Conservation (phyloP, 352 stramenopile genomes). For the Pythium graminicola region DNA sequence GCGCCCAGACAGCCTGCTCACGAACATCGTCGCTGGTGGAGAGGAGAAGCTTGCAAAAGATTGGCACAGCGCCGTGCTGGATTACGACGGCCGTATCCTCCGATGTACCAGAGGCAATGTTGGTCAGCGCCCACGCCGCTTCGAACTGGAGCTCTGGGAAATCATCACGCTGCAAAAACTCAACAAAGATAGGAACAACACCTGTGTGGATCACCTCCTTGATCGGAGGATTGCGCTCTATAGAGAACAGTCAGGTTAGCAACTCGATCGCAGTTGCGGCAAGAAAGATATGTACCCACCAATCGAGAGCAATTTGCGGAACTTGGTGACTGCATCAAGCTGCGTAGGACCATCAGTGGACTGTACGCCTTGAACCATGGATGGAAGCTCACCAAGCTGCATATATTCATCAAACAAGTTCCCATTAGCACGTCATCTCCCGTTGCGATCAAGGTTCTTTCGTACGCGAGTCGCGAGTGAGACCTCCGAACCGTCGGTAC, state of each 20-base stretch:
- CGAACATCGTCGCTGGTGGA: slow-evolving; percentile 97
- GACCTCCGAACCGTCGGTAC: slow-evolving; percentile 32
- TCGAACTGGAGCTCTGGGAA: slow-evolving; percentile 96
- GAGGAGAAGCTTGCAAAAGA: slow-evolving; percentile 95
- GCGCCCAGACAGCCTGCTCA: slow-evolving; percentile 95
- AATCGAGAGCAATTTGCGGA: slow-evolving; percentile 98
- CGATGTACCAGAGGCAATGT: slow-evolving; percentile 97
- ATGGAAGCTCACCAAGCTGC: slow-evolving; percentile 91
- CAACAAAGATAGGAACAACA: slow-evolving; percentile 97
- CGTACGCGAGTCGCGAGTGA: slow-evolving; percentile 52
- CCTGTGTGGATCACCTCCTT: slow-evolving; percentile 98
- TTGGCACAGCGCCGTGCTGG: slow-evolving; percentile 94
- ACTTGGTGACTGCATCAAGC: slow-evolving; percentile 97
- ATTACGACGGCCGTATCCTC: slow-evolving; percentile 98
- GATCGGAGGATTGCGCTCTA: slow-evolving; percentile 98
- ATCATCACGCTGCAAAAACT: slow-evolving; percentile 96
- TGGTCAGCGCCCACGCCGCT: slow-evolving; percentile 98
- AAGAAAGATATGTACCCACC: too few relatives aligned
- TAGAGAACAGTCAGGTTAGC: background rate
- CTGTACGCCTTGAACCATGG: slow-evolving; percentile 93
- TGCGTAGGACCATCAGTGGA: slow-evolving; percentile 87
- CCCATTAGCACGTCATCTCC: slow-evolving; percentile 13
- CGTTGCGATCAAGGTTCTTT: slow-evolving; percentile 10
- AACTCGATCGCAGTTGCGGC: too few relatives aligned
- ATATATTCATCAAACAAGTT: background rate